Conservation (phyloP, 257 asterid genomes). For the Lycium barbarum region DNA sequence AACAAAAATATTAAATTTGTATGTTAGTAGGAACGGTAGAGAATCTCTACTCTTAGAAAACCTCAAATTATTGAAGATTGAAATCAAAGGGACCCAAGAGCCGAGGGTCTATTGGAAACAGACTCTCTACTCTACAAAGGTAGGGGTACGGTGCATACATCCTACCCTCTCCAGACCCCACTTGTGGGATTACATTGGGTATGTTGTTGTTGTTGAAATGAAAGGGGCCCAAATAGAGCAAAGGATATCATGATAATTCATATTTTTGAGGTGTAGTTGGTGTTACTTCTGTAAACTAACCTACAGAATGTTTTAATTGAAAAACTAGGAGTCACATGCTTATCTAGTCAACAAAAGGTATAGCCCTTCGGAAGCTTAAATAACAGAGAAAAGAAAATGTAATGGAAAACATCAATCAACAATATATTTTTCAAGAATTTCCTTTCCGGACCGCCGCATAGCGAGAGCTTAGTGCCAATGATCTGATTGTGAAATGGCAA, state of each 20-base stretch:
- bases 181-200: no score
- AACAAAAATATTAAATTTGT: not conserved
- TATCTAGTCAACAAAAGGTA: conserved; percentile 24
- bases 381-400: conserved; percentile 2
- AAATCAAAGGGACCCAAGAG: no score
- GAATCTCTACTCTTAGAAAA: not conserved
- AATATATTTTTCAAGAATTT: not conserved
- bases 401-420: conserved; percentile 17
- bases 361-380: conserved; percentile 15
- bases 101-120: no score
- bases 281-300: not conserved
- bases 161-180: no score
- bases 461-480: not conserved
- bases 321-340: conserved; percentile 13
- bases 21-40: not conserved
- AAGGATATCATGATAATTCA: not conserved
- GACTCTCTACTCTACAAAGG: no score
- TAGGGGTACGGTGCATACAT: no score
- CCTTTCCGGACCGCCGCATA: not conserved
- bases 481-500: conserved; percentile 1
- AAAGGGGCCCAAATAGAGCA: not conserved
- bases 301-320: conserved; percentile 7
- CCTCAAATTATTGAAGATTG: not conserved
- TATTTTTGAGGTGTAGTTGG: conserved; percentile 3
- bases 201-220: not conserved